phyloP scores from a whole-genome alignment of 2,329 filamentous ascomycete genomes.

The Nannizziopsis arthrosporioides region DNA sequence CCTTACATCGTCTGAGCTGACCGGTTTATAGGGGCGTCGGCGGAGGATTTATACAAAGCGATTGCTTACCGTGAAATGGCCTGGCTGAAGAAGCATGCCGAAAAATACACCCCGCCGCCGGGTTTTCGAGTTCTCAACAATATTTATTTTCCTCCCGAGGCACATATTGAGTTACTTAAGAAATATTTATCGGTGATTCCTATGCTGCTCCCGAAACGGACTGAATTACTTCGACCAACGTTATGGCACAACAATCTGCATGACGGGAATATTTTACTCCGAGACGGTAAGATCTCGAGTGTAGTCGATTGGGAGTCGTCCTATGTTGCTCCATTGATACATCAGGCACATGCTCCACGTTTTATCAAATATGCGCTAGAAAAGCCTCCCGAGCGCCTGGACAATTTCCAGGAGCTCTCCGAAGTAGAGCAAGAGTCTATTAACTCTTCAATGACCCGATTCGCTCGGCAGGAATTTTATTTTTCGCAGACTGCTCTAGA shows the following conservation, averaged over 20 bases:
- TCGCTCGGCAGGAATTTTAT: conserved; percentile 1
- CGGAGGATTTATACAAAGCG: conserved; percentile 24
- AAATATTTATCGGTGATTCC: conserved; percentile 25
- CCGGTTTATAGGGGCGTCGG: conserved; percentile 22
- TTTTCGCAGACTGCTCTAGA: conserved; percentile 5
- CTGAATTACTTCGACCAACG: conserved; percentile 19
- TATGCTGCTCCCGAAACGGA: conserved; percentile 22
- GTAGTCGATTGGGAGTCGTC: conserved; percentile 35
- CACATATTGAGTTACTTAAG: conserved; percentile 26
- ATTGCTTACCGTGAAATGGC: conserved; percentile 26
- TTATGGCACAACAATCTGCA: conserved; percentile 34
- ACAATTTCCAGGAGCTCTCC: conserved; percentile 17
- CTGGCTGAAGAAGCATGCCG: conserved; percentile 25
- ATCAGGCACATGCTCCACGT: conserved; percentile 17
- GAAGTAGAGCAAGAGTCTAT: conserved; percentile 4
- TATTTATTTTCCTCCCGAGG: conserved; percentile 20
- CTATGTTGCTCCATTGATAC: conserved; percentile 23
- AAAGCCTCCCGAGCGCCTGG: conserved; percentile 18
- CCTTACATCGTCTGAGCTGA: background rate
- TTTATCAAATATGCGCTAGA: conserved; percentile 21
- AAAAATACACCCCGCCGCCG: conserved; percentile 17
- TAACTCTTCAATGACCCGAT: conserved; percentile 1
- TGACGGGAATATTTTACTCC: conserved; percentile 31
- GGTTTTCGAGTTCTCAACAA: conserved; percentile 17
- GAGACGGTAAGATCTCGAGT: conserved; percentile 26